A percentile compares a stretch with the other conserved stretches of the same genome.
These are phyloP conservation scores for Loxodes magnus DNA, from an alignment of 73 alveolate genomes.

Conservation along the genomic window DNA sequence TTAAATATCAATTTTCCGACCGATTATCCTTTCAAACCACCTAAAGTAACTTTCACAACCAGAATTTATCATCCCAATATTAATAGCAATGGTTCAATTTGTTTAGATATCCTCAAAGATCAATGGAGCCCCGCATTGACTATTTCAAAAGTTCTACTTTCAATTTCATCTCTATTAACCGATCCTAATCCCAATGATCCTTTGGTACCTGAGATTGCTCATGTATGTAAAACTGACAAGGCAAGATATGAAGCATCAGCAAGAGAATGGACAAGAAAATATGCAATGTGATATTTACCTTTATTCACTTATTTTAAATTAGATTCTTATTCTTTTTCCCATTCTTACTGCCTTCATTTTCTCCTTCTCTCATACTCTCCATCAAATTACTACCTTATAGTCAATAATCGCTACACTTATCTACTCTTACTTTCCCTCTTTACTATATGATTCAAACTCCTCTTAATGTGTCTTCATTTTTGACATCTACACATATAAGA, in stretches of 20 bases:
- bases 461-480: too few species aligned
- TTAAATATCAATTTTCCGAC: constrained; percentile 77
- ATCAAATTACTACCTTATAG: too few species aligned
- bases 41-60: constrained; percentile 67
- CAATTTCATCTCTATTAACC: constrained; percentile 72
- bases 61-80: constrained; percentile 90
- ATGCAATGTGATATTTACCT: constrained; percentile 32
- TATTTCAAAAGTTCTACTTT: constrained; percentile 64
- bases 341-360: too few species aligned
- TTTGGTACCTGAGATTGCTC: constrained; percentile 58
- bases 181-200: constrained; percentile 88
- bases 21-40: constrained; percentile 94
- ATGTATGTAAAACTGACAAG: constrained; percentile 37
- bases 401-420: too few species aligned
- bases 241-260: constrained; percentile 47
- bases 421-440: too few species aligned
- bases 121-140: constrained; percentile 74
- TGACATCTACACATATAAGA: too few species aligned
- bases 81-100: constrained; percentile 73
- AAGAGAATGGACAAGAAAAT: constrained; percentile 68
- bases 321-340: too few species aligned
- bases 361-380: too few species aligned
- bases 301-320: too few species aligned
- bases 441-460: too few species aligned
- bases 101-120: constrained; percentile 88